Evolutionary conservation across 257 asterid species (phyloP), one percentile per base, ranked within the genome.

Genomic region (Solanum virginianum): DNA sequence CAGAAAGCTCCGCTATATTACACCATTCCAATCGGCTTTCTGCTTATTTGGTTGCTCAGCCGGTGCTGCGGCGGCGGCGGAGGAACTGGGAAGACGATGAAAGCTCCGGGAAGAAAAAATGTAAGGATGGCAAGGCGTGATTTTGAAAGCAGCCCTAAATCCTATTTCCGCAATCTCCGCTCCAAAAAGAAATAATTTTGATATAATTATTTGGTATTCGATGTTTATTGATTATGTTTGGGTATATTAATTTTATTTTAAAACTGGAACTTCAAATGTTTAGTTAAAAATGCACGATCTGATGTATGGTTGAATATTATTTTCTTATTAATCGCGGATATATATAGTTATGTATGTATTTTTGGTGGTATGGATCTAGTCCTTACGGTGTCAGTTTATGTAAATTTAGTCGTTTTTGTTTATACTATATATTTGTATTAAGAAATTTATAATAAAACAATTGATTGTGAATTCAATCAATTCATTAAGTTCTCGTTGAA

Each of bases 51-150:
- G 39, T 39, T 47, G 6, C 71, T 5, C 15, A 7, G 57, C 47
- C 65, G 90, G 65, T 85, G 29, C 43, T 85, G 81, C 16, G 65
- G 86, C 8, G 10, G 84, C 11, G 26, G 82, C 2, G 14, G 71
- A 45, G 63, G 88, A 45, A 29, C 32, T 12, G 57, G 0, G 16
- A 85, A 47, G 86, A 68, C 22, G 81, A 88, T 85, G 88, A 88
- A 83, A 82, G 89, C 89, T 53, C 88, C 90, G 12, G 90, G 90
- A 26, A 82, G 86, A 26, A 79, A 83, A 24, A 29, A 57, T 12
- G 41, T 13, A 13, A 20, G 80, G 83, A 88, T 85, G 17, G 56
- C 55, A 1, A 83, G 88, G 43, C 0, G 18, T 22, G 0, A 0
- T 2, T 85, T 88, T 66, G 88, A 88, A 86, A 47, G 15, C 0